Evolutionary conservation across 1,284 basidiomycete species (phyloP).

Genomic region (Microbotryomycetes sp.): DNA sequence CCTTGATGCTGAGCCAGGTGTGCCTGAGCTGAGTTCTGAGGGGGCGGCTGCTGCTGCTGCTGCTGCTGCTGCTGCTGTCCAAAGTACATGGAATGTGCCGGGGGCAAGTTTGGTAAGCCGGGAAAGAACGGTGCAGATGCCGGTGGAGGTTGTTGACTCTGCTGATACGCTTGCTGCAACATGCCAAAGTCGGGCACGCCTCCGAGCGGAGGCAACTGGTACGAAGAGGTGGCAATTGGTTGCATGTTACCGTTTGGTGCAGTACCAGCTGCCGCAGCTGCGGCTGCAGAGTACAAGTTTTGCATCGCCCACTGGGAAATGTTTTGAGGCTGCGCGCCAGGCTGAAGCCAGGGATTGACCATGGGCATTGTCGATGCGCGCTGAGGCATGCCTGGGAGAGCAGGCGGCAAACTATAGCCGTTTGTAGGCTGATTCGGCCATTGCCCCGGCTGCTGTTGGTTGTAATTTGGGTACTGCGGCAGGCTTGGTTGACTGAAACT

Average conservation of each 20-base stretch:
- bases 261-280: neutral
- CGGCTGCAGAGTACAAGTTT: neutral
- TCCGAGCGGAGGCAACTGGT: neutral
- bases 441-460: neutral
- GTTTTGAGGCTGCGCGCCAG: neutral
- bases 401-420: neutral
- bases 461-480: neutral
- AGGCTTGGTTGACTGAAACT: neutral
- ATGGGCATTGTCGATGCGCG: neutral
- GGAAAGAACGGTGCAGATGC: neutral
- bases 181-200: neutral
- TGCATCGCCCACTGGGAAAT: neutral
- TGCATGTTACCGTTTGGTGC: neutral
- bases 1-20: neutral
- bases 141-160: neutral
- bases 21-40: neutral
- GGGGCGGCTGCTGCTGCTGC: constrained; percentile 3
- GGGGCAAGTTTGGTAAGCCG: neutral
- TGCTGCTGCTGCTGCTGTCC: neutral
- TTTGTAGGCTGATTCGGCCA: neutral
- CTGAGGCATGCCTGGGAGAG: neutral
- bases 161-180: neutral
- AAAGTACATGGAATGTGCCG: neutral
- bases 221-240: neutral
- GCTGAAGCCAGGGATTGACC: neutral